Base-by-base conservation (phyloP, 352 stramenopile genomes). In the Thraustochytrium sp. region DNA sequence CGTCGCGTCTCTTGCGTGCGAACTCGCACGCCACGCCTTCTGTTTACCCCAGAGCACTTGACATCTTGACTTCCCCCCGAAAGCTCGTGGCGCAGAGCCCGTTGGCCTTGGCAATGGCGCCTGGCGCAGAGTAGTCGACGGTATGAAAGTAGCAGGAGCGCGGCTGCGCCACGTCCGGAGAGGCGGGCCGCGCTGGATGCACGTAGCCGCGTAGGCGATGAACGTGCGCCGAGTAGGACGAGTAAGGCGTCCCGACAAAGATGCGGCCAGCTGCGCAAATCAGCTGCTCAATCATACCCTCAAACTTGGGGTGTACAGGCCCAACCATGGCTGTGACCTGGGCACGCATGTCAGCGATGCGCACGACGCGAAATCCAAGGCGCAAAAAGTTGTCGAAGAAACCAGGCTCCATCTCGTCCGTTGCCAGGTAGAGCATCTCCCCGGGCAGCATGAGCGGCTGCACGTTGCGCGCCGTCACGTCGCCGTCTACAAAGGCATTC, bases 261-360 rank as follows among this genome's bases (percentile, higher is more conserved):
- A 83, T 62, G 13, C 75, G 29, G 16, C 26, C 75, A 11, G 55
- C 34, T 16, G 75, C 53, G 31, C 75, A 84, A 11, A 84, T 29
- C 21, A 84, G 3, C 37, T 84, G 75, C 75, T 84, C 75, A 2
- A 84, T 26, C 75, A 84, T 84, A 13, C 75, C 75, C 49, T 84
- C 75, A 29, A 62, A 84, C 61, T 84, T 84, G 5, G 75, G 59
- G 26, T 83, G 26, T 1, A 84, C 5, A n/a, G 36, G 55, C 16
- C 55, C 75, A 16, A 84, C 38, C 21, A 18, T 29, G 18, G 40
- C 75, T 8, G 37, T 1, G 23, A 76, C 63, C 46, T 38, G 31
- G 31, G 65, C 68, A 9, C 53, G 63, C 0, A 85, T 23, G 34
- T 85, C 72, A 9, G 21, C 26, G 42, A 85, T 55, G 26, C 34